These are phyloP conservation scores for Pichia pseudocactophila DNA, from an alignment of 805 yeast species.

Conservation along the genomic window DNA sequence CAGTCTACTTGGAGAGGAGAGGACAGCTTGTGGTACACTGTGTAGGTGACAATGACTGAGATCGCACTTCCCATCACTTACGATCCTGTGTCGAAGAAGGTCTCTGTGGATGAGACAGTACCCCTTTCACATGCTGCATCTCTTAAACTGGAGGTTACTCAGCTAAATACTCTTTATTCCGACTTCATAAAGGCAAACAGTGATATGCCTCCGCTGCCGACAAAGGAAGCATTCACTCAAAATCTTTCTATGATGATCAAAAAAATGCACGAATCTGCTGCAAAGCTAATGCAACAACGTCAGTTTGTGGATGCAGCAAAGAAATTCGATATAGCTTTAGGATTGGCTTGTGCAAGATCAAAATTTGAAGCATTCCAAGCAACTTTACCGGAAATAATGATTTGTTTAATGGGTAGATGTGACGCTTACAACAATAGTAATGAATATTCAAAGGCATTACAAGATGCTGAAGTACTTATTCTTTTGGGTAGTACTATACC, in stretches of 20 bases:
- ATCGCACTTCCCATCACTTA: conserved; percentile 23
- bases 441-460: conserved; percentile 49
- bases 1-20: no score
- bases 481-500: conserved; percentile 51
- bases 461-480: conserved; percentile 60
- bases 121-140: conserved; percentile 15
- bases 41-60: not conserved
- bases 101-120: conserved; percentile 18
- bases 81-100: conserved; percentile 24
- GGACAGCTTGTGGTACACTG: no score
- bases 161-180: conserved; percentile 27
- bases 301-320: conserved; percentile 54
- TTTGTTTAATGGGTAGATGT: conserved; percentile 60
- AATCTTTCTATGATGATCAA: conserved; percentile 50
- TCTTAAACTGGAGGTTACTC: conserved; percentile 25
- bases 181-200: conserved; percentile 38
- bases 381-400: conserved; percentile 57
- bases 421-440: conserved; percentile 55
- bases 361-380: conserved; percentile 69
- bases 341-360: conserved; percentile 57
- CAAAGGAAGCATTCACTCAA: conserved; percentile 47
- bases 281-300: conserved; percentile 44
- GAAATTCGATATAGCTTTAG: conserved; percentile 57
- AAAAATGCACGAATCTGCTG: conserved; percentile 58
- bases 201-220: conserved; percentile 46